Percentiles rank a stretch among this genome's conserved stretches.
Evolutionary conservation across 164 flowering plant species (phyloP).

Genomic region (grape (Vitis vinifera)): DNA sequence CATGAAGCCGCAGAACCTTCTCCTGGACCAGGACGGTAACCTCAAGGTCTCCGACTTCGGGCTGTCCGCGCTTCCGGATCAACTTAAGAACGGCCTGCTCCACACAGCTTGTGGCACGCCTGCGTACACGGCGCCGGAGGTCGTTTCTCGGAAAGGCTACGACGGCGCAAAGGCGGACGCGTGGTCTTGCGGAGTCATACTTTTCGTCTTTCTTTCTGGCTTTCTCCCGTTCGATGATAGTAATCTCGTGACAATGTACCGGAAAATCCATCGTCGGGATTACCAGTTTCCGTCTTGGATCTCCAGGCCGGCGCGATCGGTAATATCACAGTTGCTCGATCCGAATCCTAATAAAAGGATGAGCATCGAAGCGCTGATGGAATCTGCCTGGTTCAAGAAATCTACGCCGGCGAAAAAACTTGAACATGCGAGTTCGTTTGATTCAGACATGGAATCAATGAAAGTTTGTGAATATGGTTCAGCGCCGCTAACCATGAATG

Average conservation of each 20-base stretch:
- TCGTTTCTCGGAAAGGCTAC: conserved; percentile 45
- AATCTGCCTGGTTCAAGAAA: conserved; percentile 53
- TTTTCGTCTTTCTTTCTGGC: conserved; percentile 58
- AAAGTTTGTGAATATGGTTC: conserved; percentile 2
- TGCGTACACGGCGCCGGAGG: conserved; percentile 78
- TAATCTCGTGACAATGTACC: conserved; percentile 55
- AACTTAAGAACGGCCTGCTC: conserved; percentile 36
- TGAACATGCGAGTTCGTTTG: background rate
- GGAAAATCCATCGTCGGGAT: conserved; percentile 45
- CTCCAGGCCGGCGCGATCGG: conserved; percentile 31
- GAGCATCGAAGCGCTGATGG: conserved; percentile 47
- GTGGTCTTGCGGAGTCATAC: conserved; percentile 81
- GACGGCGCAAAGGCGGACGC: conserved; percentile 72
- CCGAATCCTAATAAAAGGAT: conserved; percentile 64
- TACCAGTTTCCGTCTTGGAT: conserved; percentile 52
- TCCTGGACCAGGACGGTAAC: conserved; percentile 52
- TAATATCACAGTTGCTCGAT: conserved; percentile 57
- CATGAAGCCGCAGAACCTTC: conserved; percentile 74
- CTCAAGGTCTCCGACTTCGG: conserved; percentile 81
- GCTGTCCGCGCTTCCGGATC: conserved; percentile 60
- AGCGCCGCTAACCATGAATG: conserved; percentile 32
- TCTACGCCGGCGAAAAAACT: conserved; percentile 9
- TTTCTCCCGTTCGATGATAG: conserved; percentile 62
- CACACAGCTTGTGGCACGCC: conserved; percentile 85
- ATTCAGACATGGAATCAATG: background rate